Evolutionary conservation across 1,284 basidiomycete species (phyloP), one percentile per base, ranked within the genome.

Genomic region (Crepidotus sp.): DNA sequence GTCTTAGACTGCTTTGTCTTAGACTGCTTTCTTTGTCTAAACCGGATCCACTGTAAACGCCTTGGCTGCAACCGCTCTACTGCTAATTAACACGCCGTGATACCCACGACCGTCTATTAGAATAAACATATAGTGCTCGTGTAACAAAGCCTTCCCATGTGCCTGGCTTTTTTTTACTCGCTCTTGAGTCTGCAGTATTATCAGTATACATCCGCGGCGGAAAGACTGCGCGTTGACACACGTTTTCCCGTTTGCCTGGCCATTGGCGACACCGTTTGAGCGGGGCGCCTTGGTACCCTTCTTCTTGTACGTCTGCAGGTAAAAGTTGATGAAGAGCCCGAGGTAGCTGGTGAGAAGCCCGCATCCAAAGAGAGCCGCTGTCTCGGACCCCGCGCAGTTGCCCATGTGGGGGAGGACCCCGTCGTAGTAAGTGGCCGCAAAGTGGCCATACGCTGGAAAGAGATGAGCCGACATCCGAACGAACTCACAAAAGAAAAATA

Each of bases 311-410:
- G 85, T 89, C 61, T 82, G 76, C 57, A 88, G 74, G 65, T 89
- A 90, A 65, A 90, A 90, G 63, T 89, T 83, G 71, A 95, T 89
- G 74, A 95, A 94, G 48, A 96, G 76, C 57, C 80, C 74, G 44
- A 96, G 78, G 67, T 97, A 98, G 60, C 79, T 85, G 34, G 88
- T 87, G 54, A 98, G 73, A 47, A 98, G 75, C 13, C 63, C 76
- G 61, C 93, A 94, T 42, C 95, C 96, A 44, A 95, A 88, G 51
- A 91, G 51, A 2, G 95, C 96, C 45, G 95, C 89, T 15, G 70
- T 67, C 66, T 96, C 91, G 27, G 83, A 82, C 40, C 95, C 96
- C 33, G 92, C 80, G 61, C 96, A 99, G 59, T 84, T 79, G 30
- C 79, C 85, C 26, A 83, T 55, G 55, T 74, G 67, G 15, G 94